These are phyloP conservation scores for Cadophora luteo-olivacea DNA, from an alignment of 2,329 filamentous ascomycete species.

Conservation along the genomic window DNA sequence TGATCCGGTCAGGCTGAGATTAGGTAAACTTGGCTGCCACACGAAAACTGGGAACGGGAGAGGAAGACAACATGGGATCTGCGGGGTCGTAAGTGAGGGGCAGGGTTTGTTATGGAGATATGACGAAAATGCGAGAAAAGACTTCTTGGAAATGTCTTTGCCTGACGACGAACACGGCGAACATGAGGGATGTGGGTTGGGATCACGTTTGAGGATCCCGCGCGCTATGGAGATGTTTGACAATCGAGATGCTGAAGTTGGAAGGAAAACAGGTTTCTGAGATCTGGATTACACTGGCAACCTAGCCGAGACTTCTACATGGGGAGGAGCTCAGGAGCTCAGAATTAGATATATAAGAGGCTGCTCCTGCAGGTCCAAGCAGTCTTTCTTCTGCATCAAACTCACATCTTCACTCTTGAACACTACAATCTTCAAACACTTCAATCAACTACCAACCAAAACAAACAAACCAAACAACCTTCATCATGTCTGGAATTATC, in stretches of 20 bases:
- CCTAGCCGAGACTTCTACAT: neutral
- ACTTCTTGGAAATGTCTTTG: slow-evolving; percentile 1
- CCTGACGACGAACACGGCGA: neutral
- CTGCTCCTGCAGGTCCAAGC: neutral
- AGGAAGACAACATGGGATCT: neutral
- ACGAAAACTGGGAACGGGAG: slow-evolving; percentile 11
- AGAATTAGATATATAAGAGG: slow-evolving; percentile 23
- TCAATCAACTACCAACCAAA: slow-evolving; percentile 10
- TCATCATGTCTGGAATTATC: slow-evolving; percentile 51
- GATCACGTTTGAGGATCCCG: neutral
- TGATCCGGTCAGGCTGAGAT: neutral
- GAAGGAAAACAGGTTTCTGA: slow-evolving; percentile 23
- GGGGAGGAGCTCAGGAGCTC: neutral
- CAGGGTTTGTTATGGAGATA: slow-evolving; percentile 7
- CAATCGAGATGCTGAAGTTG: neutral
- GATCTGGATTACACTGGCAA: neutral
- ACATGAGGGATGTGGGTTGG: neutral
- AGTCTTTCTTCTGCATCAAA: slow-evolving; percentile 18
- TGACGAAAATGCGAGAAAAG: neutral
- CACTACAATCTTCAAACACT: slow-evolving; percentile 21
- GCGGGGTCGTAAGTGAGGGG: slow-evolving; percentile 7
- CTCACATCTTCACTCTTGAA: slow-evolving; percentile 17
- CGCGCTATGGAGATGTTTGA: neutral
- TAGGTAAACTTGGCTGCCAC: slow-evolving; percentile 4
- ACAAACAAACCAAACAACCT: slow-evolving; percentile 14